Evolutionary conservation across 345 rosid species (phyloP), one percentile per base, ranked within the genome.

Genomic region (Lepidium didymum): DNA sequence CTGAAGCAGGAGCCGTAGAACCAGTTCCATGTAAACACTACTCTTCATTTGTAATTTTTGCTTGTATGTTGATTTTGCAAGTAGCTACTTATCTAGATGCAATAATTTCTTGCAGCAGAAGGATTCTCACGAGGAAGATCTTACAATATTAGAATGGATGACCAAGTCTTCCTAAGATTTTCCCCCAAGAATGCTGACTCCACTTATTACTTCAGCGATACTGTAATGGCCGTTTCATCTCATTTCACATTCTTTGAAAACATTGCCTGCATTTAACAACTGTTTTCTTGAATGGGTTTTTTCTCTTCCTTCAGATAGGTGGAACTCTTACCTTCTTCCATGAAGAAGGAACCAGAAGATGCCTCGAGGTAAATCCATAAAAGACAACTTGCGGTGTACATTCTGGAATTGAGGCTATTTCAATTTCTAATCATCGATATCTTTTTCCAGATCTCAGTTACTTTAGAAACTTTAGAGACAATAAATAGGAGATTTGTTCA

Each of bases 141-240:
- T n/a, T 94, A 91, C 76, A 94, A 94, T 73, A 91, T 94, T 67
- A 85, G 88, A 80, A 81, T 94, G 96, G 99, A 94, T 81, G 91
- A 87, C 62, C 83, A 77, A 78, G 91, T 94, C 73, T 75, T 94
- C 54, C 87, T 94, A 54, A 84, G 96, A 83, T 91, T 91, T 80
- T 94, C 96, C 59, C 97, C 96, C 1, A 94, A 81, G 70, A 89
- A 89, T 64, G 86, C 97, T 1, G 96, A 91, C 56, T 87, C 99
- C 31, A 86, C 88, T 8, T 94, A 86, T 81, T 94, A 89, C 83
- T 94, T 94, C 79, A 85, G 97, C 81, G 99, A 94, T 69, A 81
- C 83, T 86, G 97, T 94, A 82, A 52, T 50, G 53, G 34, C 67
- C 46, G 33, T 73, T 61, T 65, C 74, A 15, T 42, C 14, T 60